Conservation (phyloP, 176 grass and related monocot genomes). For the Juncus inflexus region DNA sequence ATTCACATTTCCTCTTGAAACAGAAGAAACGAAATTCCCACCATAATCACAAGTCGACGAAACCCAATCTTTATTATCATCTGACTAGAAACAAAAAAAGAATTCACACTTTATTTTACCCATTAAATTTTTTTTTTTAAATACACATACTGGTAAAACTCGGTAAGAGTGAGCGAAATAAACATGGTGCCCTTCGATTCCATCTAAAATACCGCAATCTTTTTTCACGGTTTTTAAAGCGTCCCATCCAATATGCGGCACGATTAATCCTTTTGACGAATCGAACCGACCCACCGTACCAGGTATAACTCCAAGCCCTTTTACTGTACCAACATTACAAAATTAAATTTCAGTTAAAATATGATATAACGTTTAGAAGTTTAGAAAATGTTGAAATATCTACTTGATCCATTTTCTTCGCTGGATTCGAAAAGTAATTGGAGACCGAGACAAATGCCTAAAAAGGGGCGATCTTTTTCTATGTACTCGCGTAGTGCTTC, state of each 20-base stretch:
- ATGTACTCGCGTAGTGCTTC: constrained; percentile 75
- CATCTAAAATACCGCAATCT: constrained; percentile 70
- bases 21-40: constrained; percentile 77
- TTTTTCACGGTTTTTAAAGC: constrained; percentile 79
- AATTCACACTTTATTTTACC: constrained; percentile 33
- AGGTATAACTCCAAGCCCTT: constrained; percentile 91
- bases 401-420: constrained; percentile 89
- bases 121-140: constrained; percentile 3
- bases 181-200: constrained; percentile 69
- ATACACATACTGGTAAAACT: constrained; percentile 50
- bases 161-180: constrained; percentile 99
- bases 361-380: neutral
- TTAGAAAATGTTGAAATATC: neutral
- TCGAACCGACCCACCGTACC: constrained; percentile 77
- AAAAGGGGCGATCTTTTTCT: constrained; percentile 74
- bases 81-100: constrained; percentile 62
- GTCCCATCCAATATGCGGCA: constrained; percentile 99
- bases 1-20: constrained; percentile 82
- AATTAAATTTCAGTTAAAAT: neutral
- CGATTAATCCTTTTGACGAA: constrained; percentile 67
- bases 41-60: constrained; percentile 84
- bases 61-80: constrained; percentile 87
- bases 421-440: constrained; percentile 89
- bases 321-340: constrained; percentile 47
- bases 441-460: constrained; percentile 94